Evolutionary conservation across 2,329 filamentous ascomycete species (phyloP).

Genomic region (Xylariomycetidae sp.): DNA sequence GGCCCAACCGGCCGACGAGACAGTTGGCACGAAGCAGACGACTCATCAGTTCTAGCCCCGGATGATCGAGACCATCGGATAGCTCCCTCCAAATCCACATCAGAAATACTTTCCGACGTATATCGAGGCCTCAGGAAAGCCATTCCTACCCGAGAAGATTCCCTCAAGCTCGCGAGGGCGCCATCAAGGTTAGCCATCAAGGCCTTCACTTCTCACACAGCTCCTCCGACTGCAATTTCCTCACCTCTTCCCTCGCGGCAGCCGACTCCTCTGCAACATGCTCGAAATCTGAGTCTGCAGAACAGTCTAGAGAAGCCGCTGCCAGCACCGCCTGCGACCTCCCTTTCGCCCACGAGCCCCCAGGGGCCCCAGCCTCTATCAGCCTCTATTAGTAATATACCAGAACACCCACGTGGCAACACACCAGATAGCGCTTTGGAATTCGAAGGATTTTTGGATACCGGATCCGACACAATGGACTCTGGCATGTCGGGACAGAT

Average conservation of each 20-base stretch:
- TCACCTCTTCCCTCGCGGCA: slow-evolving; percentile 10
- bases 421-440: slow-evolving; percentile 21
- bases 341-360: slow-evolving; percentile 30
- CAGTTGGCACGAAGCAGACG: slow-evolving; percentile 31
- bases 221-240: slow-evolving; percentile 14
- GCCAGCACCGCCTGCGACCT: slow-evolving; percentile 43
- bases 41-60: slow-evolving; percentile 23
- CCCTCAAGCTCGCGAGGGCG: slow-evolving; percentile 38
- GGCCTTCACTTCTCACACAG: slow-evolving; percentile 19
- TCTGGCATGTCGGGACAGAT: slow-evolving; percentile 33
- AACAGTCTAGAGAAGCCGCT: slow-evolving; percentile 55
- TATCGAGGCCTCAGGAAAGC: slow-evolving; percentile 48
- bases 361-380: slow-evolving; percentile 26
- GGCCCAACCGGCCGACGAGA: slow-evolving; percentile 21
- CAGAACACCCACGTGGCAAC: slow-evolving; percentile 6
- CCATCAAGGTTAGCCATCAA: slow-evolving; percentile 39
- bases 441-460: slow-evolving; percentile 32
- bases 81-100: slow-evolving; percentile 33
- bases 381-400: too few species aligned
- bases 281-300: slow-evolving; percentile 48
- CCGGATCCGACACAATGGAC: slow-evolving; percentile 46
- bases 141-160: slow-evolving; percentile 38
- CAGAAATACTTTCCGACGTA: slow-evolving; percentile 47
- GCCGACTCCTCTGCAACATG: slow-evolving; percentile 39
- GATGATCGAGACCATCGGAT: slow-evolving; percentile 34